phyloP scores from a whole-genome alignment of 1,139 yeast genomes.

The Candida smagusa region DNA sequence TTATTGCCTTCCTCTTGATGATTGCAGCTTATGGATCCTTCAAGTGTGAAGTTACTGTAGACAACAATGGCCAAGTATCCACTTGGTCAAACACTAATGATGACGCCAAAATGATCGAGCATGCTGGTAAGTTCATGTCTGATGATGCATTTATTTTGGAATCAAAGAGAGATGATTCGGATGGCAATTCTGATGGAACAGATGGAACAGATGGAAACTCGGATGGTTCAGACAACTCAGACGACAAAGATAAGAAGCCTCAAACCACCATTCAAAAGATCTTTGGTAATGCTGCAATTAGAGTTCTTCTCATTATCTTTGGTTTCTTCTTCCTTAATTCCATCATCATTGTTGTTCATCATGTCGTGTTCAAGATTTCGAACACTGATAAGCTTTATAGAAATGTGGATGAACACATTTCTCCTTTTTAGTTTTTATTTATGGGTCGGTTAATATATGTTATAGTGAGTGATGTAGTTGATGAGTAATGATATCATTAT shows the following conservation, averaged over 20 bases:
- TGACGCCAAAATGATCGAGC: neutral
- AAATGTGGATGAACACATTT: slow-evolving; percentile 33
- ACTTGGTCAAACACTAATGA: neutral
- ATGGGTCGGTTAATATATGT: slow-evolving; percentile 1
- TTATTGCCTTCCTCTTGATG: neutral
- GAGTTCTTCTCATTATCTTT: slow-evolving; percentile 27
- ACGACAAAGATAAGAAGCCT: slow-evolving; percentile 4
- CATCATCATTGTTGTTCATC: slow-evolving; percentile 36
- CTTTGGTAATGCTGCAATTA: slow-evolving; percentile 14
- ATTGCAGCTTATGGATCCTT: neutral
- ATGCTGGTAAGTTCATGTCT: neutral
- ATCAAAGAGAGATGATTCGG: slow-evolving; percentile 2
- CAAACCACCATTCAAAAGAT: slow-evolving; percentile 8
- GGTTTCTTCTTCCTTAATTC: slow-evolving; percentile 32
- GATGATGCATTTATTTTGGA: slow-evolving; percentile 1
- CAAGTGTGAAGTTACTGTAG: neutral
- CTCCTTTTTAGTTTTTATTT: slow-evolving; percentile 27
- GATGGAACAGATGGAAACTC: neutral
- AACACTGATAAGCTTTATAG: slow-evolving; percentile 31
- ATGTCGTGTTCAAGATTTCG: slow-evolving; percentile 28
- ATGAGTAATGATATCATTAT: no score
- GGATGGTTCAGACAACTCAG: slow-evolving; percentile 2
- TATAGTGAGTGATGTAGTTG: no score
- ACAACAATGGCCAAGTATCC: neutral
- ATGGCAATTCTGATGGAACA: neutral